Evolutionary conservation across 331 rosid genomes (phyloP), one percentile per base, ranked within the genome.

Genomic region (Malus hybrid): DNA sequence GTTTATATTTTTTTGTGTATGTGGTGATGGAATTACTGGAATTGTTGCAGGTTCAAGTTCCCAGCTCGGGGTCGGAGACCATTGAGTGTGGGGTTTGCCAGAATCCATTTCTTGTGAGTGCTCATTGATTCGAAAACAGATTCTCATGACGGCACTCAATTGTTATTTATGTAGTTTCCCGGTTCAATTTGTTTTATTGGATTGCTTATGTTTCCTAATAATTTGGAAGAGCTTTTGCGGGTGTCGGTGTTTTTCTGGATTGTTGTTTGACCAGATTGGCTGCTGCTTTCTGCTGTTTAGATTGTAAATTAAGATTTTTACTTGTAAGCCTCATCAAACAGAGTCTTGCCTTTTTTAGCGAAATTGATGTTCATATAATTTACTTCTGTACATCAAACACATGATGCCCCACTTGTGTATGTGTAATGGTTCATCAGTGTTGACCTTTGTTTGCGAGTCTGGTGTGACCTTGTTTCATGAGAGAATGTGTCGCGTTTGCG

Each of bases 31-130:
- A 10, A 14, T 31, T 77, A 27, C 76, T 32, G 60, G 48, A 55
- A 75, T 54, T 48, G 57, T 84, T 86, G 68, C 86, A 95, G 97
- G 98, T 95, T 73, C 97, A 95, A 86, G 98, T 95, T 75, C 99
- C 99, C 48, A 95, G 88, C 90, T 90, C 97, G 7, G 99, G 99
- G 46, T 90, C 99, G 0, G 99, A 95, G 85, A 95, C 99, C 46
- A 92, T 95, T 2, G 99, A 95, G 65, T 95, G 98, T 70, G 99
- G 99, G 71, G 99, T 92, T 78, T 95, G 99, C 88, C 98, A 95
- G 84, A 89, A 90, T 80, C 97, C 99, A 42, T 95, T 95, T 85
- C 98, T 95, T 71, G 98, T 95, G 69, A 88, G 93, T 85, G 88
- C 96, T 75, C 93, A 90, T 77, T 95, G 93, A 95, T 86, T 24